Percentiles rank a stretch among this genome's conserved stretches.
Conservation (phyloP, 371 early-diverging fungal genomes). For the Entomophthora muscae region DNA sequence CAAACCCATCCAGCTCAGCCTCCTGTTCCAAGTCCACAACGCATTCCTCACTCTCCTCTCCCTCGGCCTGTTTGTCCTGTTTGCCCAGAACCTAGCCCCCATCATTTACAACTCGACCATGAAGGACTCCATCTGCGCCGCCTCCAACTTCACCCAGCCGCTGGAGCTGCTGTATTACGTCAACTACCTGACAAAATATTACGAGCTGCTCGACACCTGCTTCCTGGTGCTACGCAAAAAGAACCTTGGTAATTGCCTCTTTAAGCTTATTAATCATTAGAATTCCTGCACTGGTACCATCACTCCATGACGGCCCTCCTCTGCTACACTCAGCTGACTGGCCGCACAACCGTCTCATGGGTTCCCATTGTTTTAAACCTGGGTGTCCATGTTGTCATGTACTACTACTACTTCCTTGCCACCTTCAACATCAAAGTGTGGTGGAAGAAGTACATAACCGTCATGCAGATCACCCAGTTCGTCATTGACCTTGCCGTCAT, state of each 20-base stretch:
- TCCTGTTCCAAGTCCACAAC: conserved; percentile 56
- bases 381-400: conserved; percentile 44
- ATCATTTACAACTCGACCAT: background rate
- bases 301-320: conserved; percentile 6
- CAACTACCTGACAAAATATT: no score
- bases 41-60: conserved; percentile 44
- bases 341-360: conserved; percentile 21
- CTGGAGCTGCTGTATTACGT: conserved; percentile 41
- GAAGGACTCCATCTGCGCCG: conserved; percentile 26
- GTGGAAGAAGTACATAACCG: conserved; percentile 45
- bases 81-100: conserved; percentile 5
- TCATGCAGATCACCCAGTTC: conserved; percentile 41
- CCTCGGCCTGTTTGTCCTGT: conserved; percentile 35
- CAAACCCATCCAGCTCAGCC: conserved; percentile 39
- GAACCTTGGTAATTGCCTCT: conserved; percentile 51
- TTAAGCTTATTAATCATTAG: conserved; percentile 42
- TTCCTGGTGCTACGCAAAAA: no score
- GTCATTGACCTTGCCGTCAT: conserved; percentile 20
- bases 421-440: no score
- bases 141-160: conserved; percentile 27
- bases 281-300: conserved; percentile 41
- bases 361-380: conserved; percentile 30
- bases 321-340: conserved; percentile 15
- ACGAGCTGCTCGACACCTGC: no score
- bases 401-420: conserved; percentile 33